Conservation (phyloP, 495 filamentous ascomycete genomes). For the Amniculicola lignicola region DNA sequence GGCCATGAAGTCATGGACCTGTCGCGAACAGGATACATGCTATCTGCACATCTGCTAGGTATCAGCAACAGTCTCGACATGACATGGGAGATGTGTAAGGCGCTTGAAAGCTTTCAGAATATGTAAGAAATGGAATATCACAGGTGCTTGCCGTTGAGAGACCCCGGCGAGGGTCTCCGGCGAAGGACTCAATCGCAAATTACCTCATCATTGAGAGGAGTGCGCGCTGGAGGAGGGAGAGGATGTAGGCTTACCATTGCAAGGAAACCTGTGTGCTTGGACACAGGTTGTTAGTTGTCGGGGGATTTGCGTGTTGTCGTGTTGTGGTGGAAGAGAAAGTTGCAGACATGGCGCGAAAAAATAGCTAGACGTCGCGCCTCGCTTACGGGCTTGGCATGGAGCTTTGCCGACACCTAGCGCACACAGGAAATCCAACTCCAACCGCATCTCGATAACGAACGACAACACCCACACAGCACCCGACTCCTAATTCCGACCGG, state of each 20-base stretch:
- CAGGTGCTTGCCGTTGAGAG: constrained; percentile 62
- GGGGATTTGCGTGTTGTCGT: neutral
- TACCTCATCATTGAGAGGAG: constrained; percentile 72
- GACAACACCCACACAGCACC: constrained; percentile 17
- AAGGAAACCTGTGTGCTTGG: too few species aligned
- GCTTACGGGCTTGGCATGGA: constrained; percentile 16
- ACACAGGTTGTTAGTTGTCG: neutral
- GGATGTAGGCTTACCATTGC: constrained; percentile 11
- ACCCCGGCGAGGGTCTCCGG: constrained; percentile 83
- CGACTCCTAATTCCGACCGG: constrained; percentile 31
- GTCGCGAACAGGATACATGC: too few species aligned
- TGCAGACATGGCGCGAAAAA: constrained; percentile 11
- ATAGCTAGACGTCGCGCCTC: constrained; percentile 15
- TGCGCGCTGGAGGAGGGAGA: constrained; percentile 20
- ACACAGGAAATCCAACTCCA: constrained; percentile 2
- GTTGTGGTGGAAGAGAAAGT: neutral
- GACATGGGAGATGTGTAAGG: constrained; percentile 6
- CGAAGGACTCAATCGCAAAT: constrained; percentile 92
- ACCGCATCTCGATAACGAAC: constrained; percentile 2
- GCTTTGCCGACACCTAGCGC: neutral
- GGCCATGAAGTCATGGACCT: too few species aligned
- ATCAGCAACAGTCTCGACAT: neutral
- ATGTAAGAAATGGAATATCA: constrained; percentile 97
- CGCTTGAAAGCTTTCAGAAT: constrained; percentile 63
- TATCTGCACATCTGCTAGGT: neutral